phyloP scores from a whole-genome alignment of 2,329 filamentous ascomycete species.

The Neonectria punicea region DNA sequence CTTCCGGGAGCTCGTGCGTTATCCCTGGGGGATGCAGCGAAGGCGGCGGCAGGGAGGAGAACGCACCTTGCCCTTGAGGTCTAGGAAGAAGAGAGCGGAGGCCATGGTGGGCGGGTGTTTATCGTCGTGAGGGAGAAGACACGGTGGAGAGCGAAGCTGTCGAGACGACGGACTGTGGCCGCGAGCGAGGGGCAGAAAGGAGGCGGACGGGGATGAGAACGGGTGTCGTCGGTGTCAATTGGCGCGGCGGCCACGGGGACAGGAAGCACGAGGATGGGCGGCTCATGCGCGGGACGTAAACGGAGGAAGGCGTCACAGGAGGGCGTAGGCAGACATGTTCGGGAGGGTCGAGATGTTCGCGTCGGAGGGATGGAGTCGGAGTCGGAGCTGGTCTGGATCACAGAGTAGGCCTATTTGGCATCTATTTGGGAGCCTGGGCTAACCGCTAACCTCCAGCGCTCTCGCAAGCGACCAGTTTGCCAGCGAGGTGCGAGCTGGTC shows the following conservation, averaged over 20 bases:
- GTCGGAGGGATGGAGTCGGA: not conserved
- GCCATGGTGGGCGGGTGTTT: conserved; percentile 73
- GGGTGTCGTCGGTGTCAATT: conserved; percentile 38
- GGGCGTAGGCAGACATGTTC: conserved; percentile 41
- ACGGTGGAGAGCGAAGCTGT: conserved; percentile 29
- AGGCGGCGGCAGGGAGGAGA: conserved; percentile 2
- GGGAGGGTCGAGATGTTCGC: conserved; percentile 16
- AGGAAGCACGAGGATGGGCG: conserved; percentile 23
- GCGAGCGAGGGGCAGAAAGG: conserved; percentile 39
- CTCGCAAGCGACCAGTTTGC: not conserved
- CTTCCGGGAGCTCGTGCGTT: not conserved
- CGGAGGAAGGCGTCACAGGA: conserved; percentile 31
- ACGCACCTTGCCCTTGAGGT: conserved; percentile 97
- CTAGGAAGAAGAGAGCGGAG: conserved; percentile 97
- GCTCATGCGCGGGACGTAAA: conserved; percentile 30
- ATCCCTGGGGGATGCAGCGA: not conserved
- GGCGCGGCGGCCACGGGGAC: conserved; percentile 39
- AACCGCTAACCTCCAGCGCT: not conserved
- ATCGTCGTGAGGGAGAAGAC: conserved; percentile 37
- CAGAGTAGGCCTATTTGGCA: conserved; percentile 37
- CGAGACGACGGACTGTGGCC: conserved; percentile 15
- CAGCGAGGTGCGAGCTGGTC: not conserved
- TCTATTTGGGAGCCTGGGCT: conserved; percentile 41
- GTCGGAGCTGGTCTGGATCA: conserved; percentile 1
- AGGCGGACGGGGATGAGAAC: conserved; percentile 29